A percentile compares a stretch with the other conserved stretches of the same genome.
Evolutionary conservation across 2,329 filamentous ascomycete species (phyloP).

Genomic region (Peltaster fructicola): DNA sequence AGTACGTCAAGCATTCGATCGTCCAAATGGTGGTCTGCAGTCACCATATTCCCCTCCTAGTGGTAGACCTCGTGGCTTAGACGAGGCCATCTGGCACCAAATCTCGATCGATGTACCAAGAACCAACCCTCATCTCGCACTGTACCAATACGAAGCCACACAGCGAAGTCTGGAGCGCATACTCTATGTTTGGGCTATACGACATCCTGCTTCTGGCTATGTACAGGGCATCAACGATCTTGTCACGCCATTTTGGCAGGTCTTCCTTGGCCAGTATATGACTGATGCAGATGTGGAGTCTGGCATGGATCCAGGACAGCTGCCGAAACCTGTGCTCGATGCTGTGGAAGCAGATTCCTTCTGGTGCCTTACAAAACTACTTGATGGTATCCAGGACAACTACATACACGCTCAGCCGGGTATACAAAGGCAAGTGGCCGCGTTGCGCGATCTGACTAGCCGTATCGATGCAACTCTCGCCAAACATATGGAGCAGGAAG

Average conservation of each 20-base stretch:
- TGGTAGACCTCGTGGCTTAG: constrained; percentile 55
- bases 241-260: constrained; percentile 95
- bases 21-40: constrained; percentile 36
- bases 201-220: constrained; percentile 92
- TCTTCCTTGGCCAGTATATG: constrained; percentile 87
- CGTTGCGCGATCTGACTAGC: constrained; percentile 74
- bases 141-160: constrained; percentile 92
- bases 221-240: constrained; percentile 98
- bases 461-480: constrained; percentile 72
- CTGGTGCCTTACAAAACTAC: constrained; percentile 91
- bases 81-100: constrained; percentile 98
- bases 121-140: constrained; percentile 85
- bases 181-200: constrained; percentile 91
- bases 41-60: constrained; percentile 23
- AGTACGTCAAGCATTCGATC: constrained; percentile 50
- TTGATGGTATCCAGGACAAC: constrained; percentile 98
- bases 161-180: constrained; percentile 89
- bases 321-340: constrained; percentile 79
- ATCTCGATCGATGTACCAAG: constrained; percentile 96
- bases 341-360: constrained; percentile 96
- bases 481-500: constrained; percentile 75
- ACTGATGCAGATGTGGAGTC: constrained; percentile 83
- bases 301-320: constrained; percentile 90
- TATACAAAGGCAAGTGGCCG: constrained; percentile 83
- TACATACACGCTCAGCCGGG: constrained; percentile 97